phyloP scores from a whole-genome alignment of 148 eudicot genomes.

The Silene latifolia region DNA sequence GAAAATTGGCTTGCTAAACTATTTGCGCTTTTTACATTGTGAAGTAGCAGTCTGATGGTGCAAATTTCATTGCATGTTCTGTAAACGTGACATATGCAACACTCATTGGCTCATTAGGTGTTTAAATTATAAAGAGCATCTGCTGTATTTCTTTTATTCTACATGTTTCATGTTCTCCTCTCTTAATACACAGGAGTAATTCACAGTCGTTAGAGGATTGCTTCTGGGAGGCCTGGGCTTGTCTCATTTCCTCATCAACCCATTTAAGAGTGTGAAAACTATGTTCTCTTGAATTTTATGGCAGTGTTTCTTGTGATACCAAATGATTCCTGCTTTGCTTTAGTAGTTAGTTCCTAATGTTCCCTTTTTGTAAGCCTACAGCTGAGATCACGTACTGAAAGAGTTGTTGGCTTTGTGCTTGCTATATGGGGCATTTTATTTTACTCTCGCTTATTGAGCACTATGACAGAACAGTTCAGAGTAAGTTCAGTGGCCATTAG shows the following conservation, averaged over 20 bases:
- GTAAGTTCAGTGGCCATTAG: slow-evolving; percentile 40
- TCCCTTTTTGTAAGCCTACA: slow-evolving; percentile 35
- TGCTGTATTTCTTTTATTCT: background rate
- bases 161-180: slow-evolving; percentile 7
- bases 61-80: background rate
- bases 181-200: slow-evolving; percentile 48
- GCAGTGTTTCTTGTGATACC: slow-evolving; percentile 22
- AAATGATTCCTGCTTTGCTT: slow-evolving; percentile 18
- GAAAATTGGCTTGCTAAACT: background rate
- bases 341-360: background rate
- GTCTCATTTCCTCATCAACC: slow-evolving; percentile 75
- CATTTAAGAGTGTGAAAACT: slow-evolving; percentile 66
- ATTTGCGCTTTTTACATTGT: background rate
- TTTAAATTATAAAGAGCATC: background rate
- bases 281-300: slow-evolving; percentile 25
- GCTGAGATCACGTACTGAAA: slow-evolving; percentile 77
- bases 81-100: background rate
- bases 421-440: slow-evolving; percentile 98
- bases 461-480: slow-evolving; percentile 98
- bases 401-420: slow-evolving; percentile 88
- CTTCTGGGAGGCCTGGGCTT: slow-evolving; percentile 99
- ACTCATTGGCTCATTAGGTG: background rate
- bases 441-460: slow-evolving; percentile 93
- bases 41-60: background rate
- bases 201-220: slow-evolving; percentile 80